These are phyloP conservation scores for Inonotus obliquus DNA, from an alignment of 1,284 basidiomycete genomes.

Conservation along the genomic window DNA sequence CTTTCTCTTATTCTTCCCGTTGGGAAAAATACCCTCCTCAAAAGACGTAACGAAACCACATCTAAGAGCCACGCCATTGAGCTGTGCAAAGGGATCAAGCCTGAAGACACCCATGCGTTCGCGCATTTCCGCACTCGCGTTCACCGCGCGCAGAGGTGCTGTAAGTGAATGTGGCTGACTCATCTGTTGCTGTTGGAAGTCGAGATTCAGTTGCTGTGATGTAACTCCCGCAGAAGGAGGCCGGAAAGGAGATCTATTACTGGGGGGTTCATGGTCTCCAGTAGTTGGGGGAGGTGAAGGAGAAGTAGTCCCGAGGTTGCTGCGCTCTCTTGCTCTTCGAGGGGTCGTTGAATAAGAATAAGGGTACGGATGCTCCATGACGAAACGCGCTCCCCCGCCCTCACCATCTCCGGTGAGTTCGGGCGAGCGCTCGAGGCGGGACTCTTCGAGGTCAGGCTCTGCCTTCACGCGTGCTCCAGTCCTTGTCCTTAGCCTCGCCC, in stretches of 20 bases:
- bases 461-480: background rate
- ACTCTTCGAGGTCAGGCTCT: background rate
- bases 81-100: conserved; percentile 69
- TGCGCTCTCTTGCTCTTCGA: background rate
- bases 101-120: conserved; percentile 72
- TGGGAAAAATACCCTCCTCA: background rate
- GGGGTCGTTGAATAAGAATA: conserved; percentile 7
- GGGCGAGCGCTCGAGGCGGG: background rate
- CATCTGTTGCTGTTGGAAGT: background rate
- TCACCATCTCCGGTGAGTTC: background rate
- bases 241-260: background rate
- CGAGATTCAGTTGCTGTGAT: background rate
- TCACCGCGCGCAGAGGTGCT: conserved; percentile 62
- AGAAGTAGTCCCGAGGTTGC: background rate
- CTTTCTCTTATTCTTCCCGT: conserved; percentile 29
- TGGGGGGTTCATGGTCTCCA: background rate
- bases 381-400: conserved; percentile 15
- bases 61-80: conserved; percentile 38
- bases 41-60: conserved; percentile 25
- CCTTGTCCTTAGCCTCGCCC: background rate
- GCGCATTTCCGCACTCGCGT: conserved; percentile 61
- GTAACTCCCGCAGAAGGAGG: background rate
- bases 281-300: background rate
- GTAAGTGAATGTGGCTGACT: conserved; percentile 10
- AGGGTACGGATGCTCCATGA: conserved; percentile 18